Conservation (phyloP, 2,329 filamentous ascomycete genomes). For the Curvularia hawaiiensis region DNA sequence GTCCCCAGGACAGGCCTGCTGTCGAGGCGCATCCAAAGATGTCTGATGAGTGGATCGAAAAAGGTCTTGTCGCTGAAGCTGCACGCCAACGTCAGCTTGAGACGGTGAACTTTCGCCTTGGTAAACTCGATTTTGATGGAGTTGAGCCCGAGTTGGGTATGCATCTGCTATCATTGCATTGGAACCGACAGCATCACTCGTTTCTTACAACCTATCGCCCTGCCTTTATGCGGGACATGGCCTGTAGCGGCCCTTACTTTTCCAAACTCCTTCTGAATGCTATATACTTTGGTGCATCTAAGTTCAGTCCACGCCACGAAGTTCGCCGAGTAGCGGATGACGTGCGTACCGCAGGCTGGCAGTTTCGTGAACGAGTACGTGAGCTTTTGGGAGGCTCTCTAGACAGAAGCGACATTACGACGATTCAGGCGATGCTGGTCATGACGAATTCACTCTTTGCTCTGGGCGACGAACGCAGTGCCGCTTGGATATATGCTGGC, state of each 20-base stretch:
- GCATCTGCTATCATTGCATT: conserved; percentile 58
- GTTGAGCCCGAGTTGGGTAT: conserved; percentile 59
- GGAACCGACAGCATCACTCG: conserved; percentile 60
- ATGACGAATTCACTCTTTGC: conserved; percentile 60
- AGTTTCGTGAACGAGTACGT: conserved; percentile 53
- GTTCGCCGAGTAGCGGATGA: conserved; percentile 55
- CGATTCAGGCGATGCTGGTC: conserved; percentile 59
- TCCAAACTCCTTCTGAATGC: conserved; percentile 63
- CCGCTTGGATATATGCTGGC: conserved; percentile 64
- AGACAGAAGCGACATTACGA: conserved; percentile 59
- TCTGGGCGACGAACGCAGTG: conserved; percentile 56
- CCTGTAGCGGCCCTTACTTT: conserved; percentile 60
- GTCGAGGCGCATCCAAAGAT: conserved; percentile 26
- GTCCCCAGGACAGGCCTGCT: conserved; percentile 22
- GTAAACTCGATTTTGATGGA: conserved; percentile 61
- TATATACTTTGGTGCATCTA: conserved; percentile 55
- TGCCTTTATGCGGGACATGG: conserved; percentile 53
- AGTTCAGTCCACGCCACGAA: conserved; percentile 54
- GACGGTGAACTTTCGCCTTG: conserved; percentile 52
- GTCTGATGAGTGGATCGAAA: conserved; percentile 51
- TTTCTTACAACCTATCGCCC: conserved; percentile 58
- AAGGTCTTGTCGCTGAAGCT: conserved; percentile 55
- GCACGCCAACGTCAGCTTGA: conserved; percentile 58
- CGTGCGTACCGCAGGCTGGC: conserved; percentile 56
- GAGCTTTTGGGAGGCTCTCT: conserved; percentile 55